A percentile compares a stretch with the other conserved stretches of the same genome.
phyloP scores from a whole-genome alignment of 2,329 filamentous ascomycete species.

The Aureobasidium sp. region DNA sequence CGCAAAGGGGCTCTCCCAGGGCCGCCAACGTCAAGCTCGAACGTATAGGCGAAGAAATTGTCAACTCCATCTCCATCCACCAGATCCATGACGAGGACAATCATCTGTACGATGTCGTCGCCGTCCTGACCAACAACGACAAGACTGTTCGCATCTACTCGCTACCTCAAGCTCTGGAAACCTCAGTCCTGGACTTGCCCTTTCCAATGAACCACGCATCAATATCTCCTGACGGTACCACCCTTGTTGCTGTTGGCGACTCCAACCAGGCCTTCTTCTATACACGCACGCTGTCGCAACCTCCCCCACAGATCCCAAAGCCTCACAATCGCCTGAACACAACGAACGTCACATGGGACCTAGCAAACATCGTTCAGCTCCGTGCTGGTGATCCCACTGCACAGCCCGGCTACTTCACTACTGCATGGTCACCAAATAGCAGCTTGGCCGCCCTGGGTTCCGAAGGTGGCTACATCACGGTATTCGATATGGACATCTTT shows the following conservation, averaged over 20 bases:
- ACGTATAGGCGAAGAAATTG: constrained; percentile 54
- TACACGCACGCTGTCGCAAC: constrained; percentile 37
- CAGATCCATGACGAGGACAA: constrained; percentile 45
- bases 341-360: constrained; percentile 31
- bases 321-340: constrained; percentile 30
- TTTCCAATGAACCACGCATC: constrained; percentile 88
- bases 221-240: constrained; percentile 79
- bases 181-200: constrained; percentile 65
- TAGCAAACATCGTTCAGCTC: constrained; percentile 34
- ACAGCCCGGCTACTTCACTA: constrained; percentile 61
- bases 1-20: constrained; percentile 39
- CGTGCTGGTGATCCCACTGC: constrained; percentile 31
- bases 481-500: constrained; percentile 54
- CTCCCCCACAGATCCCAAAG: constrained; percentile 29
- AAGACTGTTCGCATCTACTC: constrained; percentile 79
- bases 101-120: constrained; percentile 49
- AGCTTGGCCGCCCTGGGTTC: constrained; percentile 67
- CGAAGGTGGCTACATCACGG: constrained; percentile 69
- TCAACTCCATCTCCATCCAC: constrained; percentile 60
- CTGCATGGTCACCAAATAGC: constrained; percentile 66
- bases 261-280: constrained; percentile 83
- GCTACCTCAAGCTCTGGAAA: constrained; percentile 56
- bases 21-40: constrained; percentile 47
- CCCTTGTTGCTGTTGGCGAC: constrained; percentile 80
- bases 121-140: constrained; percentile 82